Evolutionary conservation across 2,329 filamentous ascomycete genomes (phyloP), one percentile per base, ranked within the genome.

Genomic region (Graphilbum ipis-grandicollis): DNA sequence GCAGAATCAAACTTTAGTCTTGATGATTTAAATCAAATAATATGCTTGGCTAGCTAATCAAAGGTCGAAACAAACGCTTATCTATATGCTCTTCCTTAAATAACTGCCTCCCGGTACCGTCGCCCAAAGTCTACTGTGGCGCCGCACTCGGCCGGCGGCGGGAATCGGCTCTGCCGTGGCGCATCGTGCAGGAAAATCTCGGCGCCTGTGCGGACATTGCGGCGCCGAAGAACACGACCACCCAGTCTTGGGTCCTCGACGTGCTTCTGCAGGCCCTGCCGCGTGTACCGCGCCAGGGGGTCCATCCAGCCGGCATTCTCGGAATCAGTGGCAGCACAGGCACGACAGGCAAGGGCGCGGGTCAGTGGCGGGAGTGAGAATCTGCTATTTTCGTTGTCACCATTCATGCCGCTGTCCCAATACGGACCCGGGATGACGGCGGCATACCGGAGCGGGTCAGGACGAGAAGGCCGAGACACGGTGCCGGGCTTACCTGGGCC

Each of bases 351-450:
- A 14, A 36, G 41, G 14, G 39, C 43, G 15, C 41, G 33, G 33
- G 40, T 33, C 19, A 45, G 38, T n/a, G n/a, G n/a, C n/a, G n/a
- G n/a, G n/a, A n/a, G n/a, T n/a, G n/a, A n/a, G n/a, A n/a, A n/a
- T n/a, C n/a, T n/a, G n/a, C n/a, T n/a, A n/a, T n/a, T n/a, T n/a
- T n/a, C n/a, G n/a, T n/a, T n/a, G n/a, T n/a, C n/a, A n/a, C 14
- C n/a, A n/a, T 22, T 34, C 21, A 25, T 14, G 3, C 12, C 32
- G n/a, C 26, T 17, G 4, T 35, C 29, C 38, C 34, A 45, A 34
- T 45, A 45, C 19, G 43, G 43, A 2, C 36, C 43, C 4, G 43
- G 43, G 10, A 45, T 38, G 17, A 45, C 43, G 33, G 43, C 39
- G 1, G 43, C 43, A 23, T 45, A 45, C 3, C 43, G 41, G 28